These are phyloP conservation scores for Talaromyces sp. DNA, from an alignment of 2,329 filamentous ascomycete species.

Conservation along the genomic window DNA sequence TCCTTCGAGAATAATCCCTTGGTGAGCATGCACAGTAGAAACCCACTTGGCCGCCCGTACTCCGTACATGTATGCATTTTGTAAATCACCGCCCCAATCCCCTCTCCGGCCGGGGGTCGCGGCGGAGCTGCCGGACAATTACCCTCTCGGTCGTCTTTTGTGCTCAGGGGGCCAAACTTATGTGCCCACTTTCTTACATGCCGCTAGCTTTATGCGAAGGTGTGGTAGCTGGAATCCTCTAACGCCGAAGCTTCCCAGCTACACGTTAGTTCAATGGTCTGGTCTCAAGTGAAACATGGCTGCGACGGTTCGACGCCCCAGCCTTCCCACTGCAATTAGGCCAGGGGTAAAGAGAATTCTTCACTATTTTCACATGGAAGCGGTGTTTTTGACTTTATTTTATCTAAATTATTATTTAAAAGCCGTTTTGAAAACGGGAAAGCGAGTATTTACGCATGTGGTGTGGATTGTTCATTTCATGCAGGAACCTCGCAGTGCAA, in stretches of 20 bases:
- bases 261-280: constrained; percentile 7
- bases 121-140: background rate
- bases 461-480: constrained; percentile 6
- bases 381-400: background rate
- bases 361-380: background rate
- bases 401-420: background rate
- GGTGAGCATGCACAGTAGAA: background rate
- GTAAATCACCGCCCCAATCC: background rate
- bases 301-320: constrained; percentile 16
- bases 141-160: background rate
- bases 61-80: background rate
- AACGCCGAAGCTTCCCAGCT: constrained; percentile 9
- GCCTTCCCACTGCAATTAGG: constrained; percentile 13
- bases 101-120: background rate
- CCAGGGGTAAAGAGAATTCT: background rate
- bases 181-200: constrained; percentile 9
- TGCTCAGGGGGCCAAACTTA: constrained; percentile 1
- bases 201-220: background rate
- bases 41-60: background rate
- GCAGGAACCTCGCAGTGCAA: constrained; percentile 18
- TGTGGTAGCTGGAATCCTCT: constrained; percentile 5
- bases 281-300: constrained; percentile 31
- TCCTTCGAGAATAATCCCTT: constrained; percentile 11
- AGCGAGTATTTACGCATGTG: background rate
- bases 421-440: background rate